phyloP scores from a whole-genome alignment of 306 rosid genomes.

The Quercus parvula region DNA sequence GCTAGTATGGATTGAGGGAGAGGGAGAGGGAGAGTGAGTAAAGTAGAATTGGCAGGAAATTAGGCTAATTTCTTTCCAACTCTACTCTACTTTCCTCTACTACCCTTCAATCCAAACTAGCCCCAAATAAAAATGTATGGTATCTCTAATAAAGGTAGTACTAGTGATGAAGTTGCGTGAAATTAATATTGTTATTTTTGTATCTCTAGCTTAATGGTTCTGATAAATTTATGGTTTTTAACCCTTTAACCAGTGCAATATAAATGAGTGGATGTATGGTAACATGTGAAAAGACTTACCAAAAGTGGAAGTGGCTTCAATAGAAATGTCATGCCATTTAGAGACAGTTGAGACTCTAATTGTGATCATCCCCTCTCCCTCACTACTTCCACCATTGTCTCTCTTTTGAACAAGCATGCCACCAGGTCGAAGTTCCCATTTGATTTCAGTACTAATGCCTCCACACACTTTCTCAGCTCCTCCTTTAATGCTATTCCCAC shows the following conservation, averaged over 20 bases:
- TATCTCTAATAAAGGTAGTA: too few relatives aligned
- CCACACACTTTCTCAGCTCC: conserved; percentile 23
- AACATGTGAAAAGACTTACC: conserved; percentile 37
- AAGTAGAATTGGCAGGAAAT: too few relatives aligned
- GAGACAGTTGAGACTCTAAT: conserved; percentile 79
- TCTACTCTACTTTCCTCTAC: too few relatives aligned
- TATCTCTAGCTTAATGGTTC: too few relatives aligned
- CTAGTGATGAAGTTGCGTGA: rapidly evolving
- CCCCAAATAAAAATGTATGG: too few relatives aligned
- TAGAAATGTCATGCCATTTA: conserved; percentile 67
- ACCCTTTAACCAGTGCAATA: too few relatives aligned
- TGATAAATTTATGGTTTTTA: too few relatives aligned
- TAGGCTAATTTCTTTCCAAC: too few relatives aligned
- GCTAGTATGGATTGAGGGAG: too few relatives aligned
- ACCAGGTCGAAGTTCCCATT: conserved; percentile 96
- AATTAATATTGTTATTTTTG: too few relatives aligned
- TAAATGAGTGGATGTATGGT: neutral
- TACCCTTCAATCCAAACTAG: too few relatives aligned
- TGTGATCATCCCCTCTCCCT: conserved; percentile 58
- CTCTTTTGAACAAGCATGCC: conserved; percentile 98
- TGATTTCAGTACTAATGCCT: conserved; percentile 41
- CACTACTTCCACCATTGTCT: conserved; percentile 38
- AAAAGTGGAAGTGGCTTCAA: conserved; percentile 79
- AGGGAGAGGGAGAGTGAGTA: too few relatives aligned
- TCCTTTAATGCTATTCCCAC: conserved; percentile 20